These are phyloP conservation scores for Candida boidinii DNA, from an alignment of 805 yeast species.

Conservation along the genomic window DNA sequence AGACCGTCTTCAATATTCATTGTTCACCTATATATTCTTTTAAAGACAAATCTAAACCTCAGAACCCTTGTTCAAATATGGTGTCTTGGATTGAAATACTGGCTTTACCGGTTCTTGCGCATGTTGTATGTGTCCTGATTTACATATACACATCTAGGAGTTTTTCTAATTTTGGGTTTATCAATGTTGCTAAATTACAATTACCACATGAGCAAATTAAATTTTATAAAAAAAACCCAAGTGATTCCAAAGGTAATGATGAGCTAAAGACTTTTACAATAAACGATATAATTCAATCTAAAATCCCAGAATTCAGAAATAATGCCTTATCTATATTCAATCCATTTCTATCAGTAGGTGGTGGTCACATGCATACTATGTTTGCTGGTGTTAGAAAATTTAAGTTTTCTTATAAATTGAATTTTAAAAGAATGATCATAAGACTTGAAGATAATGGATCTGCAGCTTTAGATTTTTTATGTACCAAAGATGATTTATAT, in stretches of 20 bases:
- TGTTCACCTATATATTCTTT: too few relatives aligned
- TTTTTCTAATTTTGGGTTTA: neutral
- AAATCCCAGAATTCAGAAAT: constrained; percentile 34
- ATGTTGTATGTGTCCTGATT: too few relatives aligned
- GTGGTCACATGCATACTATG: constrained; percentile 74
- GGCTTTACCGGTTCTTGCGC: too few relatives aligned
- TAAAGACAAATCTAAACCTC: too few relatives aligned
- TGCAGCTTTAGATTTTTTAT: constrained; percentile 67
- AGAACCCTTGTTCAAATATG: too few relatives aligned
- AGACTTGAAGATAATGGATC: constrained; percentile 58
- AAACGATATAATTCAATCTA: constrained; percentile 12
- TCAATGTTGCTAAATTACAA: constrained; percentile 1
- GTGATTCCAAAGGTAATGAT: neutral
- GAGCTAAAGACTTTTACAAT: constrained; percentile 6
- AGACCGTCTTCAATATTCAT: too few relatives aligned
- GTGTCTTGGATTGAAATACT: too few relatives aligned
- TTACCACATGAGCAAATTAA: neutral
- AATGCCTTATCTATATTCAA: constrained; percentile 46
- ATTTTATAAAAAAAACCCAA: too few relatives aligned
- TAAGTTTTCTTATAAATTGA: constrained; percentile 42
- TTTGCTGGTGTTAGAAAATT: constrained; percentile 51
- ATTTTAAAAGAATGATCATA: constrained; percentile 67
- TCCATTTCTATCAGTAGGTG: constrained; percentile 51
- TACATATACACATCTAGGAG: too few relatives aligned
- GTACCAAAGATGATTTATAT: constrained; percentile 24